A percentile compares a stretch with the other conserved stretches of the same genome.
Conservation (phyloP, 2,329 filamentous ascomycete genomes). For the Hysterium pulicare region DNA sequence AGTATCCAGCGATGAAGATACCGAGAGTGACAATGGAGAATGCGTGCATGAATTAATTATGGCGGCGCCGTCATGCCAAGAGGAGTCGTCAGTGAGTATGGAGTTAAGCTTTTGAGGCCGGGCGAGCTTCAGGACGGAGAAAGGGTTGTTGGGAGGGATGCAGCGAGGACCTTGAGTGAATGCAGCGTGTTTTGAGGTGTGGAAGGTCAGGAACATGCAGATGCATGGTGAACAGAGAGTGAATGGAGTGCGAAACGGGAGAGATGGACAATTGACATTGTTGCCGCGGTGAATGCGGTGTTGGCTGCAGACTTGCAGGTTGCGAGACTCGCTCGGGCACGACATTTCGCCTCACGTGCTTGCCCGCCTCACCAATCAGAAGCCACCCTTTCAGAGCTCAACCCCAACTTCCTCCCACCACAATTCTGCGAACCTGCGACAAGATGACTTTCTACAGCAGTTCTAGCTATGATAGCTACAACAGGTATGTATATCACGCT, state of each 20-base stretch:
- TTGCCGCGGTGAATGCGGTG: background rate
- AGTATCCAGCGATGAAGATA: constrained; percentile 99
- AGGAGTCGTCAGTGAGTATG: background rate
- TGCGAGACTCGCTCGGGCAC: too few relatives aligned
- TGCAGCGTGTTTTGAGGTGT: background rate
- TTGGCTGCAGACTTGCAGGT: too few relatives aligned
- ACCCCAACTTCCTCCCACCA: background rate
- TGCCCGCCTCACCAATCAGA: constrained; percentile 1
- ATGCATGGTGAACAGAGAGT: background rate
- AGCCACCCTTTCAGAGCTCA: too few relatives aligned
- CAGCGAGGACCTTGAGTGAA: background rate
- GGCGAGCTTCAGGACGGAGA: background rate
- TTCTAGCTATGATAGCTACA: too few relatives aligned
- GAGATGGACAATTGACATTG: constrained; percentile 1
- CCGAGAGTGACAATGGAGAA: constrained; percentile 93
- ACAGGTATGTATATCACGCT: too few relatives aligned
- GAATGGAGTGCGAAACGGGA: background rate
- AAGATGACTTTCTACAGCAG: too few relatives aligned
- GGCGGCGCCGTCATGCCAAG: constrained; percentile 19
- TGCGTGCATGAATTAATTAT: constrained; percentile 74
- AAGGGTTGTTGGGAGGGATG: background rate
- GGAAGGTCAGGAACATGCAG: background rate
- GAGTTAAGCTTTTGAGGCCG: background rate
- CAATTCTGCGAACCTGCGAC: background rate
- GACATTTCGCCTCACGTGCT: constrained; percentile 1